phyloP scores from a whole-genome alignment of 345 rosid genomes.

The Arabidopsis arenosa region DNA sequence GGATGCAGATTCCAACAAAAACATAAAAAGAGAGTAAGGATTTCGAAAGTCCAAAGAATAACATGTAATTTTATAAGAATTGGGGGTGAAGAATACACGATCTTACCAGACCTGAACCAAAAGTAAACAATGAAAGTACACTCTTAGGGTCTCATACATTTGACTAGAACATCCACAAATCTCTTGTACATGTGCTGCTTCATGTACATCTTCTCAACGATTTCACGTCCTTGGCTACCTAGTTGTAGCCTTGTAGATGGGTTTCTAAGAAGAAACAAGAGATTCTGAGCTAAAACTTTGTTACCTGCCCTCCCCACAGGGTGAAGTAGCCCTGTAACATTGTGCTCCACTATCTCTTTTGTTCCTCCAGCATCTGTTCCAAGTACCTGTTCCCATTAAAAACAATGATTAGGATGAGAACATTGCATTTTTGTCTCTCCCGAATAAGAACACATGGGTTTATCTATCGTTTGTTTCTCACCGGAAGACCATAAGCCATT shows the following conservation, averaged over 20 bases:
- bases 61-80: constrained; percentile 24
- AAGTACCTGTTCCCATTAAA: constrained; percentile 43
- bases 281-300: constrained; percentile 63
- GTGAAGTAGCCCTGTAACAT: constrained; percentile 86
- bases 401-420: constrained; percentile 4
- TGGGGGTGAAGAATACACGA: not conserved
- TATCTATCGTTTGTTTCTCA: constrained; percentile 43
- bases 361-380: constrained; percentile 99
- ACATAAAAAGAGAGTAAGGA: not conserved
- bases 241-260: constrained; percentile 63
- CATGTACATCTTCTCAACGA: constrained; percentile 69
- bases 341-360: constrained; percentile 81
- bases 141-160: constrained; percentile 71
- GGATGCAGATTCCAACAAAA: constrained; percentile 13
- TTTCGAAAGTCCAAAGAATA: constrained; percentile 27
- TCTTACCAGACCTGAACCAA: constrained; percentile 15
- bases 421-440: constrained; percentile 7
- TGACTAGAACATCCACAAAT: constrained; percentile 75
- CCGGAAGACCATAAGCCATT: constrained; percentile 98
- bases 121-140: constrained; percentile 15
- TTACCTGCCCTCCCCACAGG: constrained; percentile 73
- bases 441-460: not conserved
- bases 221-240: constrained; percentile 78
- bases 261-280: constrained; percentile 62
- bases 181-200: constrained; percentile 91